Percentiles rank a stretch among this genome's conserved stretches.
These are phyloP conservation scores for Aspergillus saccharolyticus DNA, from an alignment of 495 filamentous ascomycete genomes.

Conservation along the genomic window DNA sequence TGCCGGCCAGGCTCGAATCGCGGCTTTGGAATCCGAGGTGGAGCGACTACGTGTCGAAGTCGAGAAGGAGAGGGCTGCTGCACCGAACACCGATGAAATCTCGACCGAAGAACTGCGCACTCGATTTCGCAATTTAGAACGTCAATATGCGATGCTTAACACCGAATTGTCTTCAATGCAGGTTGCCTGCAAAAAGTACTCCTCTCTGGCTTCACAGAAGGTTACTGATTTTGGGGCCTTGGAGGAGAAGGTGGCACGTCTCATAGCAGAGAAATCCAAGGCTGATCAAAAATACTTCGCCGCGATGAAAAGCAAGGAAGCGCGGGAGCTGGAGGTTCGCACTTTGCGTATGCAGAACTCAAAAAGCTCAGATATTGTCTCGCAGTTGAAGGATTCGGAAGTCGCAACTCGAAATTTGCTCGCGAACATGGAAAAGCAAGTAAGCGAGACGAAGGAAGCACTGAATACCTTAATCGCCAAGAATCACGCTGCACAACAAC, in stretches of 20 bases:
- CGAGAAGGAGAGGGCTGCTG: slow-evolving; percentile 40
- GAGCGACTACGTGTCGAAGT: slow-evolving; percentile 58
- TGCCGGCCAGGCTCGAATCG: slow-evolving; percentile 68
- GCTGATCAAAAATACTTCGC: slow-evolving; percentile 97
- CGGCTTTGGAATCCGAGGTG: slow-evolving; percentile 74
- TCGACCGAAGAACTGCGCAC: slow-evolving; percentile 63
- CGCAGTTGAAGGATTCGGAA: slow-evolving; percentile 88
- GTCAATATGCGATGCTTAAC: slow-evolving; percentile 75
- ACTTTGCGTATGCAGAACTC: slow-evolving; percentile 72
- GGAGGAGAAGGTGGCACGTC: slow-evolving; percentile 72
- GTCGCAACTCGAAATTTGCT: slow-evolving; percentile 52
- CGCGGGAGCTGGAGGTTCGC: slow-evolving; percentile 69
- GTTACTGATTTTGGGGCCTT: slow-evolving; percentile 65
- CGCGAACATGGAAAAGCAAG: slow-evolving; percentile 85
- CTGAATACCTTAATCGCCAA: slow-evolving; percentile 62
- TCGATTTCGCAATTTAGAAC: slow-evolving; percentile 67
- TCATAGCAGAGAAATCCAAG: slow-evolving; percentile 85
- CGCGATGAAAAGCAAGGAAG: slow-evolving; percentile 88
- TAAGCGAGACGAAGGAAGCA: slow-evolving; percentile 71
- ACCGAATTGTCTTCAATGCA: slow-evolving; percentile 84
- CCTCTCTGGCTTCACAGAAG: slow-evolving; percentile 77
- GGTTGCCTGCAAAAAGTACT: slow-evolving; percentile 79
- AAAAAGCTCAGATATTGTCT: slow-evolving; percentile 89
- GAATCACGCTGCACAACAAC: slow-evolving; percentile 65
- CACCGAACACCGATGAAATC: slow-evolving; percentile 37